Base-by-base conservation (phyloP, 2,329 filamentous ascomycete genomes). In the Fusarium camptoceras region DNA sequence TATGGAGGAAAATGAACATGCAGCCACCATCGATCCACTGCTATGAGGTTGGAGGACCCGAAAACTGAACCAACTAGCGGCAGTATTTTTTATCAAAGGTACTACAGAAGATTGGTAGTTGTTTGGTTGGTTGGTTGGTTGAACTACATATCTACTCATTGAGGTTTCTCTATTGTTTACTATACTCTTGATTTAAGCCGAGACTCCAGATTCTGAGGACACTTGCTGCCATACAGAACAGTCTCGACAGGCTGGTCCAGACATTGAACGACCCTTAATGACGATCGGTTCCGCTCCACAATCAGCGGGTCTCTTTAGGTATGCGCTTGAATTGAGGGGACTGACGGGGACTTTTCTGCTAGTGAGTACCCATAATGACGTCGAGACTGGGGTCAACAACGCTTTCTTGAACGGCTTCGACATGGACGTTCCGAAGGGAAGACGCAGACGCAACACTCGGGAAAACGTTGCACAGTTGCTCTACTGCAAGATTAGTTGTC, bases 291-390 rank as follows among this genome's bases (percentile, higher is more conserved):
- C 73, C 71, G 68, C 68, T 57, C 41, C 55, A 56, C 48, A 34
- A 22, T 34, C 30, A 58, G 72, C 63, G 73, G 73, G 73, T 72
- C 66, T 66, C 62, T 54, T 68, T 58, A n/a, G n/a, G n/a, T n/a
- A 55, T 66, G 42, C 60, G 54, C 47, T 66, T 66, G 57, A 59
- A 57, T 60, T 64, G 61, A 64, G 61, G 48, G 39, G 54, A 59
- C 27, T n/a, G 28, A 59, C 22, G 31, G 56, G 50, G 34, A 31
- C 27, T 49, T 49, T 28, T 28, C 47, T 31, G 22, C n/a, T 65
- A 63, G 31, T 43, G 22, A 20, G 67, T 64, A 64, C 55, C 72
- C 68, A 73, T 60, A 60, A 76, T 76, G 74, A 76, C 74, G 74
- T 71, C 57, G 55, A 60, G 48, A 41, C 44, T 43, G 24, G 39